Evolutionary conservation across 1,284 basidiomycete genomes (phyloP).

Genomic region (Heterobasidion occidentale): DNA sequence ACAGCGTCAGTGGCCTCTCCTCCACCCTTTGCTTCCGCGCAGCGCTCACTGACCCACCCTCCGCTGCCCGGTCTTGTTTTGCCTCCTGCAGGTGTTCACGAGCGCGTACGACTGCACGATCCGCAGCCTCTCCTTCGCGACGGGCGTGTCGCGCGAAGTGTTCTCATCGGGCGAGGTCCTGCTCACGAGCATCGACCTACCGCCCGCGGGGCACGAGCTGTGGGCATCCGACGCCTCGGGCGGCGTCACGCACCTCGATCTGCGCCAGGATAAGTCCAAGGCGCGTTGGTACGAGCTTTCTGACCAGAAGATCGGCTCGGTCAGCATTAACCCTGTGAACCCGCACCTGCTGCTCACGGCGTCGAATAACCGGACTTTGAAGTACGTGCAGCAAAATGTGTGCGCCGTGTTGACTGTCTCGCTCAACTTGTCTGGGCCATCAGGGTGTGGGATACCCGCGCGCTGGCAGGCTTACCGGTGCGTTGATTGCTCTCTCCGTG

Average conservation of each 20-base stretch:
- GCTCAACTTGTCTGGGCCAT: no score
- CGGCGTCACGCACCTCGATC: constrained; percentile 63
- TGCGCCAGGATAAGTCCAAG: constrained; percentile 51
- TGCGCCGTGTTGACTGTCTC: no score
- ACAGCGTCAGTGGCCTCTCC: constrained; percentile 40
- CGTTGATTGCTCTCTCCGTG: no score
- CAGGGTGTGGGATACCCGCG: constrained; percentile 74
- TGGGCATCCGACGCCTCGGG: constrained; percentile 72
- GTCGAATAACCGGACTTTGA: constrained; percentile 61
- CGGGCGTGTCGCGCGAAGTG: constrained; percentile 61
- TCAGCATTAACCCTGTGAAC: constrained; percentile 68
- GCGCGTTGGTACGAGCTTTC: constrained; percentile 57
- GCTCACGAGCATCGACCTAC: constrained; percentile 59
- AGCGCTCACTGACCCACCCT: neutral
- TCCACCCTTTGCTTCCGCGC: neutral
- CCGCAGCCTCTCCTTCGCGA: constrained; percentile 59
- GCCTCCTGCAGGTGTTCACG: constrained; percentile 52
- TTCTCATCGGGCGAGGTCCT: constrained; percentile 52
- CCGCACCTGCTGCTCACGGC: constrained; percentile 62
- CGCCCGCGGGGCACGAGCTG: constrained; percentile 62
- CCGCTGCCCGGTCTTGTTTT: neutral
- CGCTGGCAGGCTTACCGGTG: constrained; percentile 37
- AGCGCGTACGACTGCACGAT: constrained; percentile 74
- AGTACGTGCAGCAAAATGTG: constrained; percentile 28
- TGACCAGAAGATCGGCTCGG: constrained; percentile 64